Percentiles rank a stretch among this genome's conserved stretches.
Evolutionary conservation across 148 eudicot species (phyloP).

Genomic region (Spergularia bocconei): DNA sequence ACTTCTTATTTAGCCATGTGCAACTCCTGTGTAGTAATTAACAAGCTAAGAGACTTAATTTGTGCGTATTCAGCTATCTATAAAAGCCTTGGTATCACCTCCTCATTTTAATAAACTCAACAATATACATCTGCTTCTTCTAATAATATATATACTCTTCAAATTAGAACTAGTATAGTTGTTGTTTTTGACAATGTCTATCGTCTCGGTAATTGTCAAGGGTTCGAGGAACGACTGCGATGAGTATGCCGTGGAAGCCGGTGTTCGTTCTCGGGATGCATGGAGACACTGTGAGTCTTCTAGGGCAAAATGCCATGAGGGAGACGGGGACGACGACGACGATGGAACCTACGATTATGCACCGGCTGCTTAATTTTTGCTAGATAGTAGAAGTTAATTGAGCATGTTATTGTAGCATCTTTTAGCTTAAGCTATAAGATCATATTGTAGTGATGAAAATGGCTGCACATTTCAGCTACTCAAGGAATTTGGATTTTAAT

Average conservation of each 20-base stretch:
- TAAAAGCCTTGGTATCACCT: background rate
- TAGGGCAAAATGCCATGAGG: background rate
- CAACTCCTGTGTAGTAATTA: background rate
- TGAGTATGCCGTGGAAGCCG: background rate
- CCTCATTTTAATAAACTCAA: background rate
- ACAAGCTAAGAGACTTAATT: background rate
- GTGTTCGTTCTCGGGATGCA: background rate
- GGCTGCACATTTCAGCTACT: too few species aligned
- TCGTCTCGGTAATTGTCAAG: background rate
- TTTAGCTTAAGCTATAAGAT: too few species aligned
- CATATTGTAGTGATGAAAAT: too few species aligned
- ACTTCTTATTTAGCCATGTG: background rate
- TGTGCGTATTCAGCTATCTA: background rate
- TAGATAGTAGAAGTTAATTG: too few species aligned
- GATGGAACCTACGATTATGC: constrained; percentile 17
- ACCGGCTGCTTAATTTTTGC: constrained; percentile 7
- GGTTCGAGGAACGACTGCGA: background rate
- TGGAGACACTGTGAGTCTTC: background rate
- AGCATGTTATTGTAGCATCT: background rate
- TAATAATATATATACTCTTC: background rate
- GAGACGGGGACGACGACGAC: constrained; percentile 9
- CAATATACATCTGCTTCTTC: background rate
- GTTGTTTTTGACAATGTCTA: background rate
- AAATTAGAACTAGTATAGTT: background rate
- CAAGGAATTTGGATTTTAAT: too few species aligned